Evolutionary conservation across 768 basidiomycete genomes (phyloP), one percentile per base, ranked within the genome.

Genomic region (Leccinum disarticulatum): DNA sequence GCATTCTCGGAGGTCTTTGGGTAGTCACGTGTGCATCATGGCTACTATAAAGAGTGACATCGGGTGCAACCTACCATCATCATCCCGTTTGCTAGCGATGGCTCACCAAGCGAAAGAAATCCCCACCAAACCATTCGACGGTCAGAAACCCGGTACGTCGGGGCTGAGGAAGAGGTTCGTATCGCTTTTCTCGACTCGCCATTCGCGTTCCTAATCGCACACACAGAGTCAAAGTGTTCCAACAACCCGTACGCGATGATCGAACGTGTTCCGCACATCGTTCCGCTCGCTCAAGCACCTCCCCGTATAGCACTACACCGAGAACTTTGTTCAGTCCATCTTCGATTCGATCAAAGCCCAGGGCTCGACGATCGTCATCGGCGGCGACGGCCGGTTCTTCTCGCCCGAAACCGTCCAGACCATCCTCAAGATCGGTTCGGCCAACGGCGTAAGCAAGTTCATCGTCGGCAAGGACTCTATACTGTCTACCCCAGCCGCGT

Each of bases 71-170:
- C 9, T 41, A 41, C 17, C 11, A 33, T 33, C n/a, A 31, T 33
- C 30, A 25, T 30, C 31, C 31, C 19, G 33, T 52, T 25, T 36
- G 33, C 4, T 14, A 67, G 57, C 69, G 59, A 83, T 83, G 81
- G 71, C 76, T 11, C 64, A 69, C 67, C 73, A 75, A 57, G 74
- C 88, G 71, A 82, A 89, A 75, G 86, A 88, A 65, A 81, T 97
- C 54, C 56, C 79, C 30, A 97, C 95, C 3, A 94, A 88, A 72
- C 89, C 93, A 22, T 95, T 85, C 72, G 91, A 94, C 4, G 95
- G 92, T 66, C 93, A 95, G 78, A 98, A 96, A 76, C 97, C 97
- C 25, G 97, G 97, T 61, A 98, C 97, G 11, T 98, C 97, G 63
- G 97, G 97, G 64, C 86, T 98, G 51, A 84, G 97, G 69, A 98